Evolutionary conservation across 2,329 filamentous ascomycete species (phyloP), one percentile per base, ranked within the genome.

Genomic region (Fusarium brevicatenulatum): DNA sequence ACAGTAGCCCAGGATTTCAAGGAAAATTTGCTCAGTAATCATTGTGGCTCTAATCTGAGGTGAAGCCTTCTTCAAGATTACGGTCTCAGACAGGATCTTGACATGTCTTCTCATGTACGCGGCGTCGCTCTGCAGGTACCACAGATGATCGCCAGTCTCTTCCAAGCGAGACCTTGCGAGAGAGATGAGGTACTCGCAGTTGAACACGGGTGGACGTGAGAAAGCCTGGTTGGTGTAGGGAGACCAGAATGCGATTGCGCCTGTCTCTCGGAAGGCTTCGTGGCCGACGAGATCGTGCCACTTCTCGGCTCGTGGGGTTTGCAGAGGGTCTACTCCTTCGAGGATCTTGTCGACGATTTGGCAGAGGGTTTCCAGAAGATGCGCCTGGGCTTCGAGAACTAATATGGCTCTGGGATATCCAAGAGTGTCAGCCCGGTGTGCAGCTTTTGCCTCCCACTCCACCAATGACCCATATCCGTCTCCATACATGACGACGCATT

Each of bases 201-300:
- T 32, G 10, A 54, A 43, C 1, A 0, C 7, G 0, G 47, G 57
- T 0, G 47, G 57, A 2, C 16, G 30, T 1, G n/a, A 60, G 0
- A 43, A 60, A 0, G 46, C 37, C 5, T 54, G 19, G 15, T 61
- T 61, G 1, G 15, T 42, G 15, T 55, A 55, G 2, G 58, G 30
- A 12, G 58, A 61, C 58, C 47, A 55, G 23, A 32, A 23, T 30
- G 30, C 37, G 0, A 36, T 0, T 4, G 21, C 47, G 0, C 19
- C 11, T 5, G 23, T 61, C 30, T 61, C 37, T 6, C 1, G 2
- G 16, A 61, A 61, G 0, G 23, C 47, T 13, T 54, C 47, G 7
- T 1, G 30, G 11, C 11, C 43, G 5, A 61, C n/a, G 0, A 61
- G 8, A 1, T 43, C 3, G 25, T 23, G 23, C 57, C 47, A 54